Base-by-base conservation (phyloP, 768 basidiomycete species). In the Podaxis sp. region DNA sequence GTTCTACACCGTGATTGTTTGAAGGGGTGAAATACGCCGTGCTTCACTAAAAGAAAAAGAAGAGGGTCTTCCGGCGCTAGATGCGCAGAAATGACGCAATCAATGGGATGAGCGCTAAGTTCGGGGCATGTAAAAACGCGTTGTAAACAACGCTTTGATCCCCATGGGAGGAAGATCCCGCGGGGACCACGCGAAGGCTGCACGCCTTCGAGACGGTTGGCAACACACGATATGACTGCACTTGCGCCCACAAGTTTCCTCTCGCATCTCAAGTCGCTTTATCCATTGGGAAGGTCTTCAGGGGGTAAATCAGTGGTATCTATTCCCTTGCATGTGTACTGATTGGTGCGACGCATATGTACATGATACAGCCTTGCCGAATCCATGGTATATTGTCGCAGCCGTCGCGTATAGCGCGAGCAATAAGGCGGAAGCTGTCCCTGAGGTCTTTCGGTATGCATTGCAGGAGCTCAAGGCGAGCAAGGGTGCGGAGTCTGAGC, bases 341-440 rank as follows among this genome's bases (percentile, higher is more conserved):
- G 22, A 24, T 24, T 50, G 49, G 12, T 12, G 24, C 5, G 22
- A 25, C 25, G 12, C 24, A 13, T 50, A 46, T 46, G n/a, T 15
- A n/a, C 7, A 46, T 27, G 49, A 2, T 68, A 67, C 61, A 63
- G 70, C 68, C 24, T 57, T 77, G 12, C 55, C 68, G 3, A 85
- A 80, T 59, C 82, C 86, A 8, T 89, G 88, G 88, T 85, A 82
- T 61, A 76, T 87, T 47, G 74, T 87, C 36, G 78, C 84, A 2
- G 80, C 82, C 7, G 82, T 86, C 36, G 77, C 82, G 1, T 87
- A 86, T 68, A 80, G 79, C 63, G 82, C 85, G 6, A 80, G 82
- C 68, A 90, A 89, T 66, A 73, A 74, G 37, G 80, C 86, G 3
- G 85, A 87, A 33, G 85, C 75, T 1, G 82, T 88, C 36, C 83